Evolutionary conservation across 2,329 filamentous ascomycete genomes (phyloP).

Genomic region (Fusarium denticulatum): DNA sequence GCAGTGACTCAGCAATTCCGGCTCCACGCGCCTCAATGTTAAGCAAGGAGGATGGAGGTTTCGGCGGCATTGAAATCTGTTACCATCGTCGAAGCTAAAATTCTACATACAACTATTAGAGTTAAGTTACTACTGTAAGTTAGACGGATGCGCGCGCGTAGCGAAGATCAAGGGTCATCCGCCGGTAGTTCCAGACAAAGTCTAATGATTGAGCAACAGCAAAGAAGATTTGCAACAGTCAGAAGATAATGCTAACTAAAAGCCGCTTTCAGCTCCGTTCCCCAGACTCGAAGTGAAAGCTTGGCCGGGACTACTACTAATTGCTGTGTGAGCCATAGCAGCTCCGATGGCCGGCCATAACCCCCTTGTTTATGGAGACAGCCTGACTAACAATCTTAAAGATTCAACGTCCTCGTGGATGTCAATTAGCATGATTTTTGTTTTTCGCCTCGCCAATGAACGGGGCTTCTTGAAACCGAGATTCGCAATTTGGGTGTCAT

Average conservation of each 20-base stretch:
- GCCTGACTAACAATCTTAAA: slow-evolving; percentile 9
- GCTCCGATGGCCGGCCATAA: slow-evolving; percentile 32
- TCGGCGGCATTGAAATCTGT: not conserved
- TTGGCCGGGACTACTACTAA: slow-evolving; percentile 15
- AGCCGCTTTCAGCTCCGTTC: slow-evolving; percentile 30
- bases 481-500: slow-evolving; percentile 13
- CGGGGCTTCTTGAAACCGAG: slow-evolving; percentile 8
- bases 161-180: not conserved
- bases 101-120: not conserved
- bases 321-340: slow-evolving; percentile 26
- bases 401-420: not conserved
- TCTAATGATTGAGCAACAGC: not conserved
- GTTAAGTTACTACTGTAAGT: not conserved
- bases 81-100: not conserved
- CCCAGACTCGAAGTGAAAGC: slow-evolving; percentile 30
- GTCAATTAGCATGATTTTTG: not conserved
- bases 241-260: not conserved
- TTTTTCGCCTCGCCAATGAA: slow-evolving; percentile 19
- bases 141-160: not conserved
- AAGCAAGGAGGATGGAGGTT: not conserved
- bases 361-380: slow-evolving; percentile 2
- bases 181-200: not conserved
- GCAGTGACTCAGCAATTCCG: slow-evolving; percentile 15
- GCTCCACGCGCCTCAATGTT: slow-evolving; percentile 6
- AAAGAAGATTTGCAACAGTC: slow-evolving; percentile 2